phyloP scores from a whole-genome alignment of 441 rosid species.

The Populus trichocarpa region DNA sequence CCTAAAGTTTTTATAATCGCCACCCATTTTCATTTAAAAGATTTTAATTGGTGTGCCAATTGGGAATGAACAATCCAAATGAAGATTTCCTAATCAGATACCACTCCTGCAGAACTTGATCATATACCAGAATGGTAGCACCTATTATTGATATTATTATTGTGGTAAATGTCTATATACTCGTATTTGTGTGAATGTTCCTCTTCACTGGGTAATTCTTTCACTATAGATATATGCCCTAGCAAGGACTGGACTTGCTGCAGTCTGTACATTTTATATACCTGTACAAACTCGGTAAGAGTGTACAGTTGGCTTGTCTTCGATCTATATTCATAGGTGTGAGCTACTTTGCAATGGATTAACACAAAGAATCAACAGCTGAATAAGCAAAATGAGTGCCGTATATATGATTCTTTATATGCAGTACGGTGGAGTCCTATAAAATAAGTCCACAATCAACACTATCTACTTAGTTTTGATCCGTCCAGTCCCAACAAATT shows the following conservation, averaged over 20 bases:
- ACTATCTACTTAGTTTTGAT: background rate
- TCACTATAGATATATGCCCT: background rate
- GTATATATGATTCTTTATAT: too few species aligned
- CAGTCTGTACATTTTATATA: background rate
- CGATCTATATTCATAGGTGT: background rate
- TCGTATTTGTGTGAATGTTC: background rate
- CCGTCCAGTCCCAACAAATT: background rate
- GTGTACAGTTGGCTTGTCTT: background rate
- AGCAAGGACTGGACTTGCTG: background rate
- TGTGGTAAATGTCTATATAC: background rate
- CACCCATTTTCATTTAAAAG: too few species aligned
- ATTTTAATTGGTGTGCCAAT: background rate
- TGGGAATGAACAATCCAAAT: background rate
- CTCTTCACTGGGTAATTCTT: background rate
- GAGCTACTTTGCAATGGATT: background rate
- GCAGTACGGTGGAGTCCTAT: background rate
- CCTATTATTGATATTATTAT: background rate
- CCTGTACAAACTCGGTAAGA: too few species aligned
- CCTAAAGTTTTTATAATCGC: too few species aligned
- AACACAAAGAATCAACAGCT: background rate
- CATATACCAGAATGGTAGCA: background rate
- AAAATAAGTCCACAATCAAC: background rate
- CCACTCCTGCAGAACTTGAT: background rate
- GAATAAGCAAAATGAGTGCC: background rate
- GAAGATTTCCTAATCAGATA: background rate